Evolutionary conservation across 371 early-diverging fungal species (phyloP).

Genomic region (Mortierella sp.): DNA sequence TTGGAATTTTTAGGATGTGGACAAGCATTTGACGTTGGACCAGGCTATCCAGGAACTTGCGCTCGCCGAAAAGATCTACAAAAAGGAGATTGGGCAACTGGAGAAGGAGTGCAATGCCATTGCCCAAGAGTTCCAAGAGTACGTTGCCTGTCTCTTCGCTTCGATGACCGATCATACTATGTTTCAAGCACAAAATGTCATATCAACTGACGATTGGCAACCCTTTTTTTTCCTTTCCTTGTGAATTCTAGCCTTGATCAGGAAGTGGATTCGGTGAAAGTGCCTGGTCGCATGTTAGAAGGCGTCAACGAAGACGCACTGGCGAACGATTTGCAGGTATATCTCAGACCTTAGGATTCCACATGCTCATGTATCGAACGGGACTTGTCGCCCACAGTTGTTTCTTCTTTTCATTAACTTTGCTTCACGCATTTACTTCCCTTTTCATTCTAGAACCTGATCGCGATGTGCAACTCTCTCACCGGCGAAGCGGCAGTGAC

Average conservation of each 20-base stretch:
- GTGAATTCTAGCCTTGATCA: constrained; percentile 27
- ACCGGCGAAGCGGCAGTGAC: background rate
- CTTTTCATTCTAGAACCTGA: constrained; percentile 24
- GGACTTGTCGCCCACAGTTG: no score
- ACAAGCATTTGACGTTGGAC: constrained; percentile 44
- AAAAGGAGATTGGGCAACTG: constrained; percentile 28
- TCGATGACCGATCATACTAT: background rate
- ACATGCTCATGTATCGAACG: no score
- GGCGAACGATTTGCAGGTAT: constrained; percentile 40
- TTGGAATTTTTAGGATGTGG: constrained; percentile 28
- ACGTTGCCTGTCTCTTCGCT: constrained; percentile 9
- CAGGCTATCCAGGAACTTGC: constrained; percentile 49
- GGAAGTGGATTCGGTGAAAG: constrained; percentile 15
- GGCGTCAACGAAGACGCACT: constrained; percentile 21
- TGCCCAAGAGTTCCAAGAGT: constrained; percentile 49
- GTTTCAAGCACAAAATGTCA: background rate
- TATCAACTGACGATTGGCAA: background rate
- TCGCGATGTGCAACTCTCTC: constrained; percentile 33
- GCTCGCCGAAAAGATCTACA: constrained; percentile 40
- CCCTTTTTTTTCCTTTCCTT: no score
- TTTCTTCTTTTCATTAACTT: no score
- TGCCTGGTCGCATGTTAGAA: background rate
- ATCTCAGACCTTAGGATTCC: no score
- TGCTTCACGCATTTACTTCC: no score
- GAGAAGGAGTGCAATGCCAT: constrained; percentile 34